Conservation (phyloP, 305 asterid genomes). For the Withania somnifera region DNA sequence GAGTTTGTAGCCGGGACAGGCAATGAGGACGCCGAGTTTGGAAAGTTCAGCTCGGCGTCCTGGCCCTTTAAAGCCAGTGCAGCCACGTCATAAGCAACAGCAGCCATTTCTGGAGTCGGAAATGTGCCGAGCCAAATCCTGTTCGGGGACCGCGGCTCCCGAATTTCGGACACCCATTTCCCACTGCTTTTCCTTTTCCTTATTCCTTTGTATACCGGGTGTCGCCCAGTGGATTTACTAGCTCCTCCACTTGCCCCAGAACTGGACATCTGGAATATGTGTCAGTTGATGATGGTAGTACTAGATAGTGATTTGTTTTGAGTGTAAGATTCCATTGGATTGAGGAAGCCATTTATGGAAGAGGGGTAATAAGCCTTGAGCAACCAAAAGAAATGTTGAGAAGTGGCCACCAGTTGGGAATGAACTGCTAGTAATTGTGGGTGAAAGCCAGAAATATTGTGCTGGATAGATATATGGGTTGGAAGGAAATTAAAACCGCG, state of each 20-base stretch:
- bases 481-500: conserved; percentile 14
- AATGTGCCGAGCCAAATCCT: conserved; percentile 80
- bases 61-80: conserved; percentile 62
- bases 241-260: background rate
- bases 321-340: conserved; percentile 10
- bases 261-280: background rate
- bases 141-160: conserved; percentile 65
- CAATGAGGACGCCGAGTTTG: conserved; percentile 33
- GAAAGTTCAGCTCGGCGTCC: conserved; percentile 53
- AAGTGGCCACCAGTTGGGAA: conserved; percentile 43
- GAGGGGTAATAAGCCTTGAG: background rate
- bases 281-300: background rate
- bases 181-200: conserved; percentile 48
- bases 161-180: conserved; percentile 79
- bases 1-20: conserved; percentile 57
- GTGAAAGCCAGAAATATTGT: conserved; percentile 36
- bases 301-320: background rate
- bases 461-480: conserved; percentile 64
- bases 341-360: conserved; percentile 40
- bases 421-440: conserved; percentile 26
- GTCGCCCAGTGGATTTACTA: conserved; percentile 18
- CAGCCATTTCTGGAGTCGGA: conserved; percentile 73
- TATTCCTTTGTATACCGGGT: conserved; percentile 47
- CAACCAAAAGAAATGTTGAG: background rate
- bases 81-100: conserved; percentile 70